phyloP scores from a whole-genome alignment of 176 grass and related monocot genomes.

The Oryza australiensis region DNA sequence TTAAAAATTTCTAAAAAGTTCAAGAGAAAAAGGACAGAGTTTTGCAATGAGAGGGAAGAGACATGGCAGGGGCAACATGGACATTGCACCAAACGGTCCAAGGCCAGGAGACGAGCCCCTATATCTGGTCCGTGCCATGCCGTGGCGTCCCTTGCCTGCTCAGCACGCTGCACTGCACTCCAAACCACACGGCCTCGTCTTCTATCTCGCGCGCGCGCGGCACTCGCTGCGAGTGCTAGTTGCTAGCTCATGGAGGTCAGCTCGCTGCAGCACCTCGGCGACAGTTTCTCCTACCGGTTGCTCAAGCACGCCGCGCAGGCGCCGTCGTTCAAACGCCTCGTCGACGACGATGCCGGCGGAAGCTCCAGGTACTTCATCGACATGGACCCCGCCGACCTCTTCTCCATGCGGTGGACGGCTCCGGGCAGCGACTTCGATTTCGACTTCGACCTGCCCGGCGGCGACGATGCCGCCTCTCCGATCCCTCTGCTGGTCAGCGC shows the following conservation, averaged over 20 bases:
- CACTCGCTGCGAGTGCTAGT: neutral
- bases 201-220: neutral
- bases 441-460: conserved; percentile 38
- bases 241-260: conserved; percentile 44
- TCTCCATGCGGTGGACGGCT: conserved; percentile 83
- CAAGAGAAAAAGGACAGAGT: neutral
- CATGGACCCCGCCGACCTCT: conserved; percentile 64
- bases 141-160: neutral
- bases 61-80: conserved; percentile 25
- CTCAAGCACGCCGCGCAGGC: conserved; percentile 18
- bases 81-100: conserved; percentile 19
- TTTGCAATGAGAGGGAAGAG: neutral
- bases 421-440: conserved; percentile 40
- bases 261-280: conserved; percentile 40
- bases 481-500: conserved; percentile 37
- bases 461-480: neutral
- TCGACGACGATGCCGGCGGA: conserved; percentile 30
- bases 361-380: conserved; percentile 72
- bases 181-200: conserved; percentile 8
- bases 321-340: neutral
- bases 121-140: conserved; percentile 51
- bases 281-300: conserved; percentile 75
- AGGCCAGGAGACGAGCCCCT: conserved; percentile 7
- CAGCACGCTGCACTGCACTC: neutral
- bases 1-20: no score